Evolutionary conservation across 2,329 filamentous ascomycete species (phyloP), one percentile per base, ranked within the genome.

Genomic region (Microdochium trichocladiopsis): DNA sequence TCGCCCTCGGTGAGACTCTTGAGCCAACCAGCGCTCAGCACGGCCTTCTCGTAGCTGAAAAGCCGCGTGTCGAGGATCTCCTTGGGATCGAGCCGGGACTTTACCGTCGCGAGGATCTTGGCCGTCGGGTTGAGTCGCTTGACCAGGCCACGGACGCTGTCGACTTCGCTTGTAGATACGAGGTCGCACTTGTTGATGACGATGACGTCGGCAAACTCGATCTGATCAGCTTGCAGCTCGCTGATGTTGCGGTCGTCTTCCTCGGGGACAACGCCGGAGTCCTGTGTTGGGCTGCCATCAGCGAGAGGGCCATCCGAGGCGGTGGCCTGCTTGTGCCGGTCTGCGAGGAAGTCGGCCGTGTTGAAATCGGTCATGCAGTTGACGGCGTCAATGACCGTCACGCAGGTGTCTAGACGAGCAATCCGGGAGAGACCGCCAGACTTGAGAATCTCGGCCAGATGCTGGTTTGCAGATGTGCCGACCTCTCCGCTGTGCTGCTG

Each of bases 181-280:
- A 82, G 79, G 55, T 88, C 84, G 5, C 79, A 72, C 65, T 90
- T 90, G 68, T 90, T 90, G 21, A 89, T 68, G 3, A 89, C 75
- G 14, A 90, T 76, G 6, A 89, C 84, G 57, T 90, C 85, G 0
- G 86, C 85, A 58, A 90, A 90, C 66, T 90, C 87, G 54, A 90
- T 87, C 60, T 90, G 86, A 58, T 90, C 86, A 0, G 88, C 84
- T 77, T 89, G 87, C 0, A 90, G 74, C 57, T 90, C 86, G 0
- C 85, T 88, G 2, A 90, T 86, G 0, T 84, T 89, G 0, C 86
- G 72, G 57, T 90, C 85, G 54, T 90, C 87, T 57, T 90, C 86
- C 0, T 80, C 64, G 4, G 79, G 72, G 2, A 85, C 80, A 5
- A 22, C 41, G 41, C 41, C 41, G 14, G 41, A 9, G 14, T 9